Evolutionary conservation across 225 moss, liverwort and hornwort genomes (phyloP), one percentile per base, ranked within the genome.

Genomic region (Climacium dendroides): DNA sequence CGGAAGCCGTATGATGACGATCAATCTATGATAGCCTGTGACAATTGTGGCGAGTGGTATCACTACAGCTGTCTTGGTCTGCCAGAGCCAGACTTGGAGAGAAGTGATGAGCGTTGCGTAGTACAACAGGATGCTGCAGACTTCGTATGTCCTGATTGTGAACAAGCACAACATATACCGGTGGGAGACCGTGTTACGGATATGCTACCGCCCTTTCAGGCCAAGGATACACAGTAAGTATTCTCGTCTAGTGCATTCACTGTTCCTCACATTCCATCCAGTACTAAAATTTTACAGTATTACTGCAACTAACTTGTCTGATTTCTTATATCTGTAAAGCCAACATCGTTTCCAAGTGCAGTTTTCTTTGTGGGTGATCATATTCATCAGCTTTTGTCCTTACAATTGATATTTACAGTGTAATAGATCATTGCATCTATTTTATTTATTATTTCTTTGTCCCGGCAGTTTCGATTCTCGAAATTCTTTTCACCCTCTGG

Each of bases 31-130:
- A 96, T 98, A 83, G 97, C 94, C 57, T 98, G 98, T 88, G 97
- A 98, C 87, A 92, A 90, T 58, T 98, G 98, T 92, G 88, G 95
- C 62, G 98, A 97, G 86, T 98, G 98, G 98, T 98, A 98, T 81
- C 97, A 97, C 89, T 98, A 95, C 85, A 94, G 94, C 78, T 98
- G 97, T 87, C 90, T 97, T 86, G 92, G 94, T 79, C 93, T 97
- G 54, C 92, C 95, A 67, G 98, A 98, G 90, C 94, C 91, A 76
- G 92, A 95, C 85, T 93, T 77, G 64, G 92, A 93, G 64, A 90
- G 89, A 79, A 91, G 90, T 78, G 94, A 94, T 22, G 95, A 91
- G 86, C 85, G 90, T 39, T 79, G 87, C 59, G 64, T 48, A 13
- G 86, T 74, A 32, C 92, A 89, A 79, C 93, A 92, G 85, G 89